A percentile compares a stretch with the other conserved stretches of the same genome.
Evolutionary conservation across 768 basidiomycete genomes (phyloP).

Genomic region (Lactarius psammicola): DNA sequence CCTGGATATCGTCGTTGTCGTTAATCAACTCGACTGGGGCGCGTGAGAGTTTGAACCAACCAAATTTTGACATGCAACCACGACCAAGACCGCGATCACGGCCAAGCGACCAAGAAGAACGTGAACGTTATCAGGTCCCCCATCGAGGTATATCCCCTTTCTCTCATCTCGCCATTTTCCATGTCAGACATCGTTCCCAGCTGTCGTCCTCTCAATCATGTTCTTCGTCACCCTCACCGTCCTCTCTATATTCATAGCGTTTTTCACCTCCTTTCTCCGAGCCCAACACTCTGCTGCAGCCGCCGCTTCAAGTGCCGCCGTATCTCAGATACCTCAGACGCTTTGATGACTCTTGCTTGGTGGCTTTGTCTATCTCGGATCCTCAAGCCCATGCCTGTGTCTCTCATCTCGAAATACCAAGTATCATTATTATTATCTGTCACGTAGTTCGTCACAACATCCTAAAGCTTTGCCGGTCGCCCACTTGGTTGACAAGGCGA

Average conservation of each 20-base stretch:
- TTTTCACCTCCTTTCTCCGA: slow-evolving; percentile 29
- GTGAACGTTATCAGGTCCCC: slow-evolving; percentile 4
- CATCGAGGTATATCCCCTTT: slow-evolving; percentile 17
- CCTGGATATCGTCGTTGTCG: slow-evolving; percentile 10
- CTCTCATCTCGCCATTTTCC: background rate
- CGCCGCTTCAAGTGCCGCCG: slow-evolving; percentile 21
- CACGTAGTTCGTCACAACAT: slow-evolving; percentile 48
- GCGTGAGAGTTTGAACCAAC: background rate
- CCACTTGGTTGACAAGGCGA: slow-evolving; percentile 74
- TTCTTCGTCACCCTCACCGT: slow-evolving; percentile 14
- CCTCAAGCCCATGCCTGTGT: slow-evolving; percentile 1
- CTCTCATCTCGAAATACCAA: background rate
- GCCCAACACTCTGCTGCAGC: slow-evolving; percentile 21
- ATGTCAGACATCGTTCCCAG: slow-evolving; percentile 12
- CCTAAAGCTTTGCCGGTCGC: slow-evolving; percentile 69
- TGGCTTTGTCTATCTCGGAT: background rate
- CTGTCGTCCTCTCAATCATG: slow-evolving; percentile 18
- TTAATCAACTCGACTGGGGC: background rate
- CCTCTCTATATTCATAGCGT: slow-evolving; percentile 19
- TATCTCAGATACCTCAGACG: background rate
- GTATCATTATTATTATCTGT: slow-evolving; percentile 3
- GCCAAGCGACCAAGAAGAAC: background rate
- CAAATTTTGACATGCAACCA: background rate
- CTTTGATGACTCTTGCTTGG: slow-evolving; percentile 1
- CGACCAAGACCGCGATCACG: background rate